Evolutionary conservation across 129 eudicot species (phyloP).

Genomic region (Flaveria linearis): DNA sequence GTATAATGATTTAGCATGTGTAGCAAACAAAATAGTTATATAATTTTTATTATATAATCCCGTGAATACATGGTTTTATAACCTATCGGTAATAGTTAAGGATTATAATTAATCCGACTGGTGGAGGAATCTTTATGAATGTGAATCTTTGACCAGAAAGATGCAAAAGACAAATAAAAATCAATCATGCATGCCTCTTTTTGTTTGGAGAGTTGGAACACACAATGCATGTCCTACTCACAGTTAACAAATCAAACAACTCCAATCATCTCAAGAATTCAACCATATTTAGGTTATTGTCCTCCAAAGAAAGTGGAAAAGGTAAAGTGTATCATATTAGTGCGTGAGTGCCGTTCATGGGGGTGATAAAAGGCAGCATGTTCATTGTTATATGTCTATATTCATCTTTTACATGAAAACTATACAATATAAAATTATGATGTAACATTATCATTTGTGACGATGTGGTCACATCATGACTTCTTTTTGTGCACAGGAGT

Average conservation of each 20-base stretch:
- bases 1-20: too few species aligned
- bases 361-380: slow-evolving; percentile 1
- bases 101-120: neutral
- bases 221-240: too few species aligned
- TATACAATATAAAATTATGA: too few species aligned
- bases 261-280: neutral
- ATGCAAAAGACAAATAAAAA: slow-evolving; percentile 24
- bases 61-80: too few species aligned
- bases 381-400: neutral
- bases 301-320: slow-evolving; percentile 25
- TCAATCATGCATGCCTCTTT: neutral
- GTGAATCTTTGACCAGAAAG: slow-evolving; percentile 23
- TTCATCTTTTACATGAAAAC: neutral
- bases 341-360: neutral
- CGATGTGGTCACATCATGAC: too few species aligned
- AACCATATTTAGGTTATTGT: neutral
- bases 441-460: too few species aligned
- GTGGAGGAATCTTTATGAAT: neutral
- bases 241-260: neutral
- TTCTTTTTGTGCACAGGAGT: too few species aligned
- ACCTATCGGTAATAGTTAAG: too few species aligned
- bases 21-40: too few species aligned
- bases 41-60: too few species aligned
- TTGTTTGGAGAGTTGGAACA: neutral
- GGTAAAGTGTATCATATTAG: neutral